Evolutionary conservation across 2,329 filamentous ascomycete genomes (phyloP).

Genomic region (Stemphylium vesicarium): DNA sequence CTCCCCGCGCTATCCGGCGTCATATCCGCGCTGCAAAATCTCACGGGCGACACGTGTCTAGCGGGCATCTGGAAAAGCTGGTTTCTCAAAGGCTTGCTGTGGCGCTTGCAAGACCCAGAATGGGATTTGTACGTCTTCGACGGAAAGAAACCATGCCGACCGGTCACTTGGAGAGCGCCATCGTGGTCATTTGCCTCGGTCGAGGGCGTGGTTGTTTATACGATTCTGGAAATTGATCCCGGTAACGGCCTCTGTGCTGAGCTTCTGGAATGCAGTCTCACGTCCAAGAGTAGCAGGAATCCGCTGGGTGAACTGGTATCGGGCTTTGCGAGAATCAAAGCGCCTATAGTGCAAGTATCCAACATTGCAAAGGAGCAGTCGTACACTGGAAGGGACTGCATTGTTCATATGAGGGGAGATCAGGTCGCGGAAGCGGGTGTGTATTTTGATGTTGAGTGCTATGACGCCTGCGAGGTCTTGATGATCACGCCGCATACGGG

Average conservation of each 20-base stretch:
- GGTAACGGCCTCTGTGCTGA: background rate
- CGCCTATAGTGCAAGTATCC: background rate
- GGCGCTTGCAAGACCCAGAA: slow-evolving; percentile 8
- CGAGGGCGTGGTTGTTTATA: slow-evolving; percentile 7
- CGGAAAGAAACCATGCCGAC: background rate
- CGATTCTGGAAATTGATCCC: background rate
- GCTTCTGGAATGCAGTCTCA: slow-evolving; percentile 1
- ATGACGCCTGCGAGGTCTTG: background rate
- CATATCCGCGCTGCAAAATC: background rate
- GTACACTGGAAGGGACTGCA: background rate
- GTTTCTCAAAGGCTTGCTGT: slow-evolving; percentile 11
- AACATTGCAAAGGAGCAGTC: background rate
- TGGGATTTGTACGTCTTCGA: slow-evolving; percentile 2
- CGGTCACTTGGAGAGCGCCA: slow-evolving; percentile 5
- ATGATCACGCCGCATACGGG: slow-evolving; percentile 12
- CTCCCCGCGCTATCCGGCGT: slow-evolving; percentile 16
- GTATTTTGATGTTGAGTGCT: slow-evolving; percentile 6
- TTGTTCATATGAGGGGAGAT: background rate
- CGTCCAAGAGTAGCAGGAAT: slow-evolving; percentile 4
- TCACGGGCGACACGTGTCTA: slow-evolving; percentile 13
- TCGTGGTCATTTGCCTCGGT: slow-evolving; percentile 14
- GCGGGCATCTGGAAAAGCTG: slow-evolving; percentile 15
- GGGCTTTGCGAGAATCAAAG: slow-evolving; percentile 8
- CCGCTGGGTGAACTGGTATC: slow-evolving; percentile 10
- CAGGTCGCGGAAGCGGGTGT: background rate